Evolutionary conservation across 1,284 basidiomycete genomes (phyloP), one percentile per base, ranked within the genome.

Genomic region (Ustilago hordei): DNA sequence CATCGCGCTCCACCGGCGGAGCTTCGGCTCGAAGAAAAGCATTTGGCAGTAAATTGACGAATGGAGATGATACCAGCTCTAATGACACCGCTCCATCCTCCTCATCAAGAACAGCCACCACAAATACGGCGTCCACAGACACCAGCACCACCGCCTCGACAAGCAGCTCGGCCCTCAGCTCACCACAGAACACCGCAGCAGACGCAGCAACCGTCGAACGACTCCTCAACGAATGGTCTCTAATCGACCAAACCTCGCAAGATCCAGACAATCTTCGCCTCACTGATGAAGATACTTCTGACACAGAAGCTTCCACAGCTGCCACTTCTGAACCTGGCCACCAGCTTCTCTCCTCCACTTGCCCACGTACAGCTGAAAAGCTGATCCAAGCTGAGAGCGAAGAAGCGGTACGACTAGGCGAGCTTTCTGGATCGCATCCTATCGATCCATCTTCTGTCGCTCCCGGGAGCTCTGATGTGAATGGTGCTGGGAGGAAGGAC

Each of bases 201-300:
- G 67, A 79, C 47, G 58, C 54, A 43, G 64, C 50, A 9, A 69
- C 71, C 4, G 71, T 80, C 7, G 64, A 80, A 50, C 60, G 70
- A 2, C 64, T 74, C 8, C 62, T 80, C 12, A n/a, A 65, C 39
- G 71, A 80, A 52, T 80, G 78, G 78, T 69, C 67, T 11, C 60
- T 80, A 1, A 55, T 75, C 45, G 75, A 75, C 53, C 23, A 56
- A 13, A 58, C 72, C 38, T 59, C 57, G 8, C 62, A 69, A 9
- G 70, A 70, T 12, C 69, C 69, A 0, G 65, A 69, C n/a, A 80
- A 74, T 36, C 55, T 78, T 7, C 68, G 69, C 15, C 47, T 80
- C 4, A 80, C 78, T 15, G 78, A 80, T 55, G 78, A 80, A 19
- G 78, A 80, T 39, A 39, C 55, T 4, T 60, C 65, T 2, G 74